Percentiles rank a stretch among this genome's conserved stretches.
Conservation (phyloP, 2,329 filamentous ascomycete genomes). For the Cordyceps farinosa region DNA sequence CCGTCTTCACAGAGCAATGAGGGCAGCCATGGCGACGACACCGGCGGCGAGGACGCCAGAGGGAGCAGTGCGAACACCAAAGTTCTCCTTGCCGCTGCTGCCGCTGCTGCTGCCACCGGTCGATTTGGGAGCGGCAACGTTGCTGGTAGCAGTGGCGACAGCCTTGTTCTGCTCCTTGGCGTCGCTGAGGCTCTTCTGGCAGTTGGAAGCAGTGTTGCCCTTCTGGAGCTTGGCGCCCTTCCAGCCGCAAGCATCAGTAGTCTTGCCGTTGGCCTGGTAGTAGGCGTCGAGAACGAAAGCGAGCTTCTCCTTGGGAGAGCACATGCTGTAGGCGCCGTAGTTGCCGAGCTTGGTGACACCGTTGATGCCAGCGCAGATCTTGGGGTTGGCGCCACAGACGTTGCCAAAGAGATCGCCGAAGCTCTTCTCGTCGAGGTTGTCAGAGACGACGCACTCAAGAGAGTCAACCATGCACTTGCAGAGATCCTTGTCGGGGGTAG, state of each 20-base stretch:
- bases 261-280: conserved; percentile 56
- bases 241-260: conserved; percentile 65
- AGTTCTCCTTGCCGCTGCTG: conserved; percentile 29
- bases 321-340: conserved; percentile 79
- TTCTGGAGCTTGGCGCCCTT: conserved; percentile 58
- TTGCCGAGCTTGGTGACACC: conserved; percentile 63
- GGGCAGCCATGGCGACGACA: conserved; percentile 46
- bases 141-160: conserved; percentile 44
- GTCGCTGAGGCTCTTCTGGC: conserved; percentile 56
- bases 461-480: conserved; percentile 83
- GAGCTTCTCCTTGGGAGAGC: conserved; percentile 65
- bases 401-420: conserved; percentile 68
- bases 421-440: conserved; percentile 52
- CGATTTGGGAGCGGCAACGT: conserved; percentile 29
- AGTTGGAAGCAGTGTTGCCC: conserved; percentile 47
- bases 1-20: conserved; percentile 44
- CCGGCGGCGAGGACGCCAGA: conserved; percentile 46
- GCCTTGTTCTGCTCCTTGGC: conserved; percentile 56
- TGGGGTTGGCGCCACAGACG: conserved; percentile 59
- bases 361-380: conserved; percentile 64
- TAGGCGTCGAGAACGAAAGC: conserved; percentile 43
- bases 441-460: conserved; percentile 65
- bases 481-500: conserved; percentile 70
- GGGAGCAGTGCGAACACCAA: conserved; percentile 34
- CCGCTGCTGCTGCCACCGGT: conserved; percentile 24